Evolutionary conservation across 495 filamentous ascomycete species (phyloP).

Genomic region (Trichoderma orchidacearum): DNA sequence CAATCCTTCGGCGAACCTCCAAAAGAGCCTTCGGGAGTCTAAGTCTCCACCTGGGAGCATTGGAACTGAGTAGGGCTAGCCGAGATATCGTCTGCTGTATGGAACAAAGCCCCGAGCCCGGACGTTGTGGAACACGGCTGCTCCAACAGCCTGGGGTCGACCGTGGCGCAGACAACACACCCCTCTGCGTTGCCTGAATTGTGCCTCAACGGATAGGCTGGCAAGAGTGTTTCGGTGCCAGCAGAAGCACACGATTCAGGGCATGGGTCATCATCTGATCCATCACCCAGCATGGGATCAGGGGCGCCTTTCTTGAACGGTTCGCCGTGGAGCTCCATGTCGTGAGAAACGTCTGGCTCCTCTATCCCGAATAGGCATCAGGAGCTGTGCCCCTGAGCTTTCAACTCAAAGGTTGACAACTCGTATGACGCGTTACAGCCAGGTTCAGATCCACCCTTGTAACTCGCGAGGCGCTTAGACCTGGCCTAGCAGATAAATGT

Average conservation of each 20-base stretch:
- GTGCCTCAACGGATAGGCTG: neutral
- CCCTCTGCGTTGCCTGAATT: neutral
- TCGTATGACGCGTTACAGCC: neutral
- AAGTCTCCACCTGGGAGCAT: neutral
- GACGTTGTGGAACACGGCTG: neutral
- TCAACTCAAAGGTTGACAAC: neutral
- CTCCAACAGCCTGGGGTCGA: neutral
- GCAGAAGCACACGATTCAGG: too few relatives aligned
- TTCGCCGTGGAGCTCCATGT: neutral
- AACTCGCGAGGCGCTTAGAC: neutral
- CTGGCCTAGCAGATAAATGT: neutral
- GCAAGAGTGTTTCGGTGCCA: too few relatives aligned
- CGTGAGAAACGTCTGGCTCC: too few relatives aligned
- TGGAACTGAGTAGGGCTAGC: neutral
- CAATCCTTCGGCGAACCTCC: neutral
- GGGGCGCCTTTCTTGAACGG: neutral
- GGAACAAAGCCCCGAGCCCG: neutral
- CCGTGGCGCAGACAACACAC: neutral
- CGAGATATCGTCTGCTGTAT: neutral
- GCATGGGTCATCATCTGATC: neutral
- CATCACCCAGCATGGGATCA: neutral
- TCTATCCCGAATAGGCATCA: too few relatives aligned
- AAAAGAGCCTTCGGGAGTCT: neutral
- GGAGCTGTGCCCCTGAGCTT: too few relatives aligned
- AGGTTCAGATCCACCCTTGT: neutral